These are phyloP conservation scores for Rosa rugosa DNA, from an alignment of 306 rosid genomes.

Conservation along the genomic window DNA sequence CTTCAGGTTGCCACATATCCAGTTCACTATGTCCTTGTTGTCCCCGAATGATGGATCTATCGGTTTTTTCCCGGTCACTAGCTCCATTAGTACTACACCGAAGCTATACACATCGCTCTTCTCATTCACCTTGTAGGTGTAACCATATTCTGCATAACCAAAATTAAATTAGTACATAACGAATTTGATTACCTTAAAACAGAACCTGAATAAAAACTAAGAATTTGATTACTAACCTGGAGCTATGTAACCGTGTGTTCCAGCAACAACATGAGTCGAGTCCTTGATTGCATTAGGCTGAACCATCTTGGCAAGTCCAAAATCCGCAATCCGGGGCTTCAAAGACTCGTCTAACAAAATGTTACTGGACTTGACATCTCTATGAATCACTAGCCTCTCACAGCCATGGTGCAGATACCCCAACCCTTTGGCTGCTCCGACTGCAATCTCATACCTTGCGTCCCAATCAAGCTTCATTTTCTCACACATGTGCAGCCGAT, in stretches of 20 bases:
- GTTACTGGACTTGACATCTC: constrained; percentile 92
- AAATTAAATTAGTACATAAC: constrained; percentile 6
- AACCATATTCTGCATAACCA: constrained; percentile 70
- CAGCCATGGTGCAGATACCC: constrained; percentile 89
- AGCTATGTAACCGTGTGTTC: constrained; percentile 93
- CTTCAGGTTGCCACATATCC: constrained; percentile 62
- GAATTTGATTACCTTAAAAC: background rate
- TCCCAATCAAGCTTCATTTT: constrained; percentile 95
- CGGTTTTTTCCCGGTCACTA: constrained; percentile 79
- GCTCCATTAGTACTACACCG: constrained; percentile 88
- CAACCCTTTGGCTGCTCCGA: constrained; percentile 89
- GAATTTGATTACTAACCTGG: constrained; percentile 57
- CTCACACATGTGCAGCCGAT: constrained; percentile 54
- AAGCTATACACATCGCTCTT: constrained; percentile 94
- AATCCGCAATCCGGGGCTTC: constrained; percentile 92
- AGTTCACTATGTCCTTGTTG: constrained; percentile 69
- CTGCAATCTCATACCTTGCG: constrained; percentile 69
- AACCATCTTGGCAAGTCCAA: constrained; percentile 85
- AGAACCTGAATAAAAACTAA: background rate
- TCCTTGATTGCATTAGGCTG: constrained; percentile 44
- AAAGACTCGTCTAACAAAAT: constrained; percentile 80
- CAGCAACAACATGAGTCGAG: constrained; percentile 77
- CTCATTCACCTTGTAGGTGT: constrained; percentile 77
- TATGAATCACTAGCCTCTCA: constrained; percentile 74
- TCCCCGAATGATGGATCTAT: constrained; percentile 77